Evolutionary conservation across 768 basidiomycete species (phyloP), one percentile per base, ranked within the genome.

Genomic region (Pleurotus ostreatus): DNA sequence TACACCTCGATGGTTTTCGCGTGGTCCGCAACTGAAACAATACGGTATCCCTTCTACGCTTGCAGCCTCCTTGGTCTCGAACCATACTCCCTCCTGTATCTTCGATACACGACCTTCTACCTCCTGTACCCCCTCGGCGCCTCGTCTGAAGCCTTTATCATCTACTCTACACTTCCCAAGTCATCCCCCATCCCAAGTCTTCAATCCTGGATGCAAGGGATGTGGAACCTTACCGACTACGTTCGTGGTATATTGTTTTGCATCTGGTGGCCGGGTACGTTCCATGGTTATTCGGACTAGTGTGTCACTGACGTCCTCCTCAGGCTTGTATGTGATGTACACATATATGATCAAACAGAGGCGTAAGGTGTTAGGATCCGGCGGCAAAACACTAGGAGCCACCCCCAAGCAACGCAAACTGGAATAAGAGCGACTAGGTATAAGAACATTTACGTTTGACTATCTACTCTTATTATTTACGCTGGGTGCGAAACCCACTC

Each of bases 81-180:
- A 61, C 72, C 76, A 8, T 69, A 78, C 18, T 30, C 69, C 13
- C 79, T 92, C 43, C 72, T 85, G 22, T 89, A 80, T 75, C 68
- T 88, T 43, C 92, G 96, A 55, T 99, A 98, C 78, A 90, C 94
- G 16, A 83, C 92, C 6, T 99, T 98, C 72, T 96, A 89, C 70
- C 59, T 94, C 46, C 81, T 98, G n/a, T 98, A 99, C 73, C 94
- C 92, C 4, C 68, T 94, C 20, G 97, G 97, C 45, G 96, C 97
- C 1, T 80, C 82, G 5, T 94, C 92, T 20, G 97, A 99, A 71
- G 94, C 94, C 0, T 82, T 88, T 67, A 78, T 96, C 56, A 88
- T 86, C 65, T 86, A 85, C 65, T 79, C 86, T 1, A 89, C 92
- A 4, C 79, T 97, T 30, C 89, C 90, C 6, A 60, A 60, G 25